Conservation (phyloP, 306 rosid species). For the Calophaca sinica region DNA sequence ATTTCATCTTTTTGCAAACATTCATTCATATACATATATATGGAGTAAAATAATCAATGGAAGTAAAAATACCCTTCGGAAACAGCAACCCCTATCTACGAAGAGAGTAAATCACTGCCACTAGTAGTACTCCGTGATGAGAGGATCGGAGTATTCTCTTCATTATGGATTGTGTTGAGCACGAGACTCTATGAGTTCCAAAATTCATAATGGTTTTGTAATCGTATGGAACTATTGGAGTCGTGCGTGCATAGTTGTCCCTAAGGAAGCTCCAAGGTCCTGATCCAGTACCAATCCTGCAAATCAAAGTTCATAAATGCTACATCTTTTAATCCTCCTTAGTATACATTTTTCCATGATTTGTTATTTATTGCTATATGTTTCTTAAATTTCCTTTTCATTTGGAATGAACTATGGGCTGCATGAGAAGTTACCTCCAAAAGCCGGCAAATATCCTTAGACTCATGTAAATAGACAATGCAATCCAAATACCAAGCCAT, state of each 20-base stretch:
- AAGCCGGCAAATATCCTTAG: conserved; percentile 75
- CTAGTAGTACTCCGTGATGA: no score
- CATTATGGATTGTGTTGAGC: background rate
- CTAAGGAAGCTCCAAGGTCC: conserved; percentile 82
- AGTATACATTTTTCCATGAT: no score
- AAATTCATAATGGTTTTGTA: background rate
- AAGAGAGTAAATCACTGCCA: no score
- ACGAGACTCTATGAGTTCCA: background rate
- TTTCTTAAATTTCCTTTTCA: background rate
- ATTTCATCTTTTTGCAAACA: no score
- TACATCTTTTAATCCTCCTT: no score
- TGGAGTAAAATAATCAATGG: no score
- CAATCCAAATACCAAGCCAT: conserved; percentile 94
- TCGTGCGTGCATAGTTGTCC: background rate
- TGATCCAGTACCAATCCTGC: conserved; percentile 83
- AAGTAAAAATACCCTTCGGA: no score
- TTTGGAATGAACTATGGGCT: background rate
- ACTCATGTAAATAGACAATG: conserved; percentile 82
- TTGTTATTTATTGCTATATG: no score
- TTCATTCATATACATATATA: no score
- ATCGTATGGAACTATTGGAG: background rate
- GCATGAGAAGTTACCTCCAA: conserved; percentile 70
- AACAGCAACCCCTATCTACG: no score
- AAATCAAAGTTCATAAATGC: conserved; percentile 14
- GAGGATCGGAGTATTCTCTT: no score